Evolutionary conservation across 2,329 filamentous ascomycete genomes (phyloP), one percentile per base, ranked within the genome.

Genomic region (Cladosporium cucumerinum): DNA sequence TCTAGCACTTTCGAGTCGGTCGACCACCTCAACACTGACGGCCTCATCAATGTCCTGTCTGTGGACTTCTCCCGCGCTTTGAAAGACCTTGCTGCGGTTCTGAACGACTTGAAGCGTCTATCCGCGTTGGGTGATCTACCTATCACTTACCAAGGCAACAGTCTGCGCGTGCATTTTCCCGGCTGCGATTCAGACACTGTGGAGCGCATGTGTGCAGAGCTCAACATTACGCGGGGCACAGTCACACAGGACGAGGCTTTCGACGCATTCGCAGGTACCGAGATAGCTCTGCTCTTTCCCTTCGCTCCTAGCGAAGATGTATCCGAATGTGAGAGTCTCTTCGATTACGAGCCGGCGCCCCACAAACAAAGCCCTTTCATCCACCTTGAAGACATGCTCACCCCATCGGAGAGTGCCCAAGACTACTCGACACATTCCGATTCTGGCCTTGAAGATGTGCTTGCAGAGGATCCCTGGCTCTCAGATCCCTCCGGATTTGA

Each of bases 11-110:
- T 75, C 68, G 74, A 76, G 49, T 63, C 82, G 21, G 76, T 80
- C 63, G 81, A 88, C 51, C 90, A 87, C 32, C 84, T 98, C 69
- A 91, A 94, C 81, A 88, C 89, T 39, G 88, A 93, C 54, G 92
- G 91, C 52, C 89, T 98, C 71, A 84, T 98, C 70, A 91, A 96
- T 70, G 84, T 92, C 32, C 86, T 99, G 10, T 92, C 92, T 23
- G 86, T 89, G 52, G 95, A 99, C 79, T 97, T 99, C 76, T 89
- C 90, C 2, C 89, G 92, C 61, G 89, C 92, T 1, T 79, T 97
- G 66, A 91, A 94, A 77, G 93, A 97, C 69, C 83, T 97, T 21
- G 87, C 91, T 2, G 86, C 87, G 6, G 85, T 94, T 1, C 85
- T 95, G 72, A 89, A 89, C 59, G 95, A 99, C 72, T 82, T 99